Percentiles rank a stretch among this genome's conserved stretches.
These are phyloP conservation scores for Ceriops zippeliana DNA, from an alignment of 345 rosid species.

Conservation along the genomic window DNA sequence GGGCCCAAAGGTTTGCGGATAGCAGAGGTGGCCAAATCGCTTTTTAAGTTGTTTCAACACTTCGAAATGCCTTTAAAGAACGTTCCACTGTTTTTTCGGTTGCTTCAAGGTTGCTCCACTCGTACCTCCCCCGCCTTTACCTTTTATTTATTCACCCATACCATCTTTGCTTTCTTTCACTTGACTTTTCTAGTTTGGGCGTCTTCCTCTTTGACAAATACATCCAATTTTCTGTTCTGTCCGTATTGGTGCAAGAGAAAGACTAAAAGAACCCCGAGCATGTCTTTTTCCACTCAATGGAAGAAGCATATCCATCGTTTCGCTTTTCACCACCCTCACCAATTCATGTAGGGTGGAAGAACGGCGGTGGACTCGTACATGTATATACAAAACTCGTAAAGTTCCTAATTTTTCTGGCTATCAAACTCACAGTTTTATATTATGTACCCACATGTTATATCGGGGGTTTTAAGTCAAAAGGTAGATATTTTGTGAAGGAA, in stretches of 20 bases:
- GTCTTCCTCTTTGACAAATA: conserved; percentile 22
- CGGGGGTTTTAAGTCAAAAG: no score
- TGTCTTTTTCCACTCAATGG: no score
- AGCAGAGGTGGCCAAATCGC: conserved; percentile 37
- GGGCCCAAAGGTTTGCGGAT: conserved; percentile 25
- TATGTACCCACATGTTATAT: no score
- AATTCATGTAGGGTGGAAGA: no score
- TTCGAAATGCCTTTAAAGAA: conserved; percentile 41
- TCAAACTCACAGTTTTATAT: no score
- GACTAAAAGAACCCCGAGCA: conserved; percentile 32
- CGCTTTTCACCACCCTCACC: no score
- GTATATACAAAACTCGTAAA: no score
- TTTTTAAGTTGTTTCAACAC: conserved; percentile 15
- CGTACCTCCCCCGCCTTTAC: neutral
- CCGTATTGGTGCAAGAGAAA: conserved; percentile 49
- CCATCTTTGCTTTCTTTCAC: neutral
- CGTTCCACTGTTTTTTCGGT: conserved; percentile 45
- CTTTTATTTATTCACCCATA: no score
- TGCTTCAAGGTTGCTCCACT: conserved; percentile 45
- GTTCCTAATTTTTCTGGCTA: no score
- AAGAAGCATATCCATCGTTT: no score
- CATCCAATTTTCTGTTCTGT: neutral
- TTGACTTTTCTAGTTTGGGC: conserved; percentile 9
- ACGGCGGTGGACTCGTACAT: no score
- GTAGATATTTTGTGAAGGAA: no score